Conservation (phyloP, 2,329 filamentous ascomycete species). For the Fusarium falciforme region DNA sequence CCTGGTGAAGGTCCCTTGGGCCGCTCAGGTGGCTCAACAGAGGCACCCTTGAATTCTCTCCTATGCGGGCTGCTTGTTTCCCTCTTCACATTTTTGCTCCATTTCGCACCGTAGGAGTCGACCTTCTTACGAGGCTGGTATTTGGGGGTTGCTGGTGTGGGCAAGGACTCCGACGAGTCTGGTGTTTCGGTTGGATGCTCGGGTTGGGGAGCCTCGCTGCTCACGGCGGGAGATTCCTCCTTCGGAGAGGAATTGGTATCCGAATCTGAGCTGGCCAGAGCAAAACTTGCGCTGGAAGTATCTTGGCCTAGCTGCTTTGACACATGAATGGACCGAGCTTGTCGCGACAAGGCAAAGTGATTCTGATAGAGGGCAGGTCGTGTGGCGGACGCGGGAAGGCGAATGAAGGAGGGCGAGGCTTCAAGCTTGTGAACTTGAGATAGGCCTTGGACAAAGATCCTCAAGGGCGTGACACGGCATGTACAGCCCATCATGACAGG, state of each 20-base stretch:
- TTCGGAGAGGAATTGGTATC: background rate
- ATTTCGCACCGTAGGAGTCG: background rate
- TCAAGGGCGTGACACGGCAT: conserved; percentile 58
- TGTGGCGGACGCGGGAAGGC: conserved; percentile 19
- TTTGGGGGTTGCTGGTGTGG: conserved; percentile 8
- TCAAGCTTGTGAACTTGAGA: conserved; percentile 53
- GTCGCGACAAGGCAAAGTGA: conserved; percentile 29
- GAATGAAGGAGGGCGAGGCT: conserved; percentile 24
- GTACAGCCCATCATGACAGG: conserved; percentile 57
- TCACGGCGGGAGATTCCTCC: conserved; percentile 7
- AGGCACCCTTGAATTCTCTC: background rate
- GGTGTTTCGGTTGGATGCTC: background rate
- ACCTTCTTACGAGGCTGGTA: background rate
- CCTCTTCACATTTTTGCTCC: background rate
- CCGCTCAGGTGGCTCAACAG: background rate
- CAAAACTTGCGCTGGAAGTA: background rate
- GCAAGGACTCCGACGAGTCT: conserved; percentile 5
- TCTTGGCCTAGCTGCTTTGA: conserved; percentile 35
- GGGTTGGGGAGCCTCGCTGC: background rate
- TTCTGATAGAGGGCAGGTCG: conserved; percentile 22
- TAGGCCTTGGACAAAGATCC: conserved; percentile 61
- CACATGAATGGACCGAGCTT: conserved; percentile 39
- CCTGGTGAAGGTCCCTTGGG: conserved; percentile 26
- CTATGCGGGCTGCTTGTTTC: background rate
- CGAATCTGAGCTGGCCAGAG: background rate